Evolutionary conservation across 192 early-diverging fungal species (phyloP), one percentile per base, ranked within the genome.

Genomic region (Cetraspora pellucida): DNA sequence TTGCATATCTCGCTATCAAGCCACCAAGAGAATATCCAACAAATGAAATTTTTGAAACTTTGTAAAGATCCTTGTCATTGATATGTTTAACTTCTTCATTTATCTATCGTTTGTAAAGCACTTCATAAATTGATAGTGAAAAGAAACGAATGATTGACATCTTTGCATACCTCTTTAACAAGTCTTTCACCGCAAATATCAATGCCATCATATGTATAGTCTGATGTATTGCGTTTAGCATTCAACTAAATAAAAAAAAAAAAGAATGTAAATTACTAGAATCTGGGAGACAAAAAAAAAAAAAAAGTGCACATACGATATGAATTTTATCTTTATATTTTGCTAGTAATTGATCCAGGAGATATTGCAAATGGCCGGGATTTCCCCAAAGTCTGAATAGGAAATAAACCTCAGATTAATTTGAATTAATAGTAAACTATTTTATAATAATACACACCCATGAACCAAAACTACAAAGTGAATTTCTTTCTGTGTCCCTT

Each of bases 11-110:
- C 21, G 75, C 70, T 28, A 90, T 86, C 17, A 90, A 45, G 11
- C 89, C 89, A 59, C 89, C 89, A 3, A 90, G 77, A 1, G 89
- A 90, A 55, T 90, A 90, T 28, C 89, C 89, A 25, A 90, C 55
- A 19, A 83, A 75, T 4, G 83, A 83, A 45, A 88, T 45, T 19
- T 77, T 72, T 68, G 27, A 43, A 30, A 50, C 30, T 65, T 81
- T 79, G 28, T 70, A 70, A 28, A 19, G 44, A 10, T 31, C 63
- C 17, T 86, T 79, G 1, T 84, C 72, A 66, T 79, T 74, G 19
- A 81, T 59, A 16, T 77, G 66, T n/a, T 83, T 65, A 5, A 85
- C 55, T 28, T 86, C 81, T n/a, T 77, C 37, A 21, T 61, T 45
- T 6, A 74, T 59, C 43, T 49, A 61, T 61, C 17, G 37, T 23